Evolutionary conservation across 306 rosid species (phyloP), one percentile per base, ranked within the genome.

Genomic region (Phaseolus lunatus): DNA sequence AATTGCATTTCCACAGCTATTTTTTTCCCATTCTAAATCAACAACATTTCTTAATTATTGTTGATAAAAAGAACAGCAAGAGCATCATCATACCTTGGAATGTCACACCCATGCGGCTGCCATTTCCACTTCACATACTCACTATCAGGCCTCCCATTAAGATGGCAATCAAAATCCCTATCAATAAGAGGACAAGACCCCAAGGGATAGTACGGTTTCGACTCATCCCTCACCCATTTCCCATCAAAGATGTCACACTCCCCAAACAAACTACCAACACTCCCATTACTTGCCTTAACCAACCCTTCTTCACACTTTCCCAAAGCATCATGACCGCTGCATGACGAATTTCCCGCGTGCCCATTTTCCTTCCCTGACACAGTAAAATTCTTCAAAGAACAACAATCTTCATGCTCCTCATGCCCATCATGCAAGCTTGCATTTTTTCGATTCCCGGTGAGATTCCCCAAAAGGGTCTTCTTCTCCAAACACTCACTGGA

Each of bases 151-250:
- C 99, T 92, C 23, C 88, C 84, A 80, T 95, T 91, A n/a, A 82
- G 80, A 79, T 87, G 88, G 52, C 99, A 95, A 83, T 95, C 88
- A 50, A 93, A 95, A 76, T 86, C 94, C 84, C 80, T 82, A 78
- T 91, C 99, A 8, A 90, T 82, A 61, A 77, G 54, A 9, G 97
- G 99, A 78, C 99, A 95, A 67, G 97, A 92, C 52, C 99, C 97
- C 23, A 84, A 39, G 31, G 91, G 90, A 67, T 92, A 92, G 52
- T 89, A 92, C n/a, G 99, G 99, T 68, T 92, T 91, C 1, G 94
- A 88, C 65, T 89, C 84, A 79, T 91, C 99, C 78, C 87, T 88
- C 22, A 88, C 92, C 99, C 98, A 96, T 75, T 77, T 79, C 13
- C 98, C 99, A 73, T 88, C 78, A 77, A 84, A 96, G 22, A 92